Percentiles rank a stretch among this genome's conserved stretches.
Evolutionary conservation across 2,329 filamentous ascomycete species (phyloP).

Genomic region (Ilyonectria robusta): DNA sequence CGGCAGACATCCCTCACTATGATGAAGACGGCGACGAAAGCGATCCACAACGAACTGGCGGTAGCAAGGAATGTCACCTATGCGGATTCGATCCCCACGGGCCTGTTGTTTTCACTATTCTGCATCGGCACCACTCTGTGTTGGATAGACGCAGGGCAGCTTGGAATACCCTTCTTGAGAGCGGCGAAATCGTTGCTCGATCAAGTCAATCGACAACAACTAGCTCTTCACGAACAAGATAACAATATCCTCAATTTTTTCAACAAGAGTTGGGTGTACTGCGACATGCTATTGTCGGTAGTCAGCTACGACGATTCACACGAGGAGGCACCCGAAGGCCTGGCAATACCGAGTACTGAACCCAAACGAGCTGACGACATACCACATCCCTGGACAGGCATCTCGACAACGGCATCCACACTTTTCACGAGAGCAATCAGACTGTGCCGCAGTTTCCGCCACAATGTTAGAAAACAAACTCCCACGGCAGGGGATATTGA

Average conservation of each 20-base stretch:
- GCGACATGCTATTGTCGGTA: constrained; percentile 57
- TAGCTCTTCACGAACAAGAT: constrained; percentile 35
- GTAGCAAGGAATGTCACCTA: constrained; percentile 40
- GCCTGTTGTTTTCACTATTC: constrained; percentile 55
- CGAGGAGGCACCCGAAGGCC: constrained; percentile 31
- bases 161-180: constrained; percentile 51
- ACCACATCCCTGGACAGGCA: constrained; percentile 57
- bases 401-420: constrained; percentile 51
- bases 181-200: constrained; percentile 48
- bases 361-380: constrained; percentile 34
- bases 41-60: constrained; percentile 52
- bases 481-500: constrained; percentile 50
- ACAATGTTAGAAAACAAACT: constrained; percentile 37
- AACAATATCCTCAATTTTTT: constrained; percentile 53
- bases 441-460: constrained; percentile 54
- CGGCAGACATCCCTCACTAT: constrained; percentile 50
- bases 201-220: constrained; percentile 43
- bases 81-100: constrained; percentile 49
- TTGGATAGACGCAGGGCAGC: constrained; percentile 54
- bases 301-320: constrained; percentile 51
- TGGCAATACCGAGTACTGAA: constrained; percentile 5
- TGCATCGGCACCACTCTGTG: constrained; percentile 58
- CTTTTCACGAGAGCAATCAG: constrained; percentile 54
- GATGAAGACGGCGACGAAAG: constrained; percentile 53
- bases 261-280: constrained; percentile 57